Evolutionary conservation across 768 basidiomycete genomes (phyloP).

Genomic region (Lentinula aciculospora): DNA sequence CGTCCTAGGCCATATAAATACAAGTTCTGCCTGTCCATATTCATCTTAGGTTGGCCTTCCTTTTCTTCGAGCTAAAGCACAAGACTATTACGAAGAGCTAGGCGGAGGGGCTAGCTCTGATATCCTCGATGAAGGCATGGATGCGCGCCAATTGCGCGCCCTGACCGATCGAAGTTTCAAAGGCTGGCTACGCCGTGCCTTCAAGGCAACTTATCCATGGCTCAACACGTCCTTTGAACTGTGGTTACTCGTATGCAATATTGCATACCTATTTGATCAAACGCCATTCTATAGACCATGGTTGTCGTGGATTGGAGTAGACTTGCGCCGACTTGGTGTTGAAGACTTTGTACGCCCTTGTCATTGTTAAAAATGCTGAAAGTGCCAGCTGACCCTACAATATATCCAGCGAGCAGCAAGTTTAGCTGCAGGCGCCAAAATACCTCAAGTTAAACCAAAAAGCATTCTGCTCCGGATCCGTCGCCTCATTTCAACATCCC

Average conservation of each 20-base stretch:
- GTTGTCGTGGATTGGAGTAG: slow-evolving; percentile 81
- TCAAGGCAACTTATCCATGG: slow-evolving; percentile 80
- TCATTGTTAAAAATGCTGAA: background rate
- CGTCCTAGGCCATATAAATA: slow-evolving; percentile 19
- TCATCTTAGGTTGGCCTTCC: slow-evolving; percentile 75
- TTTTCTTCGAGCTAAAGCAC: slow-evolving; percentile 82
- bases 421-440: slow-evolving; percentile 21
- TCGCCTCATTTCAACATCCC: slow-evolving; percentile 44
- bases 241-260: slow-evolving; percentile 80
- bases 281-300: slow-evolving; percentile 89
- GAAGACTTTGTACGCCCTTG: slow-evolving; percentile 66
- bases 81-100: slow-evolving; percentile 85
- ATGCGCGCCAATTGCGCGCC: slow-evolving; percentile 35
- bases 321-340: slow-evolving; percentile 70
- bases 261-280: slow-evolving; percentile 86
- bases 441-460: slow-evolving; percentile 21
- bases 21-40: background rate
- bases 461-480: slow-evolving; percentile 39
- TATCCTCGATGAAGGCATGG: slow-evolving; percentile 47
- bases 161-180: slow-evolving; percentile 51
- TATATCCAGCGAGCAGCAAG: slow-evolving; percentile 35
- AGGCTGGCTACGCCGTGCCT: slow-evolving; percentile 51
- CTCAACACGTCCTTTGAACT: slow-evolving; percentile 70
- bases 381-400: background rate
- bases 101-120: slow-evolving; percentile 79